Evolutionary conservation across 768 basidiomycete species (phyloP), one percentile per base, ranked within the genome.

Genomic region (Lactifluus echinatus): DNA sequence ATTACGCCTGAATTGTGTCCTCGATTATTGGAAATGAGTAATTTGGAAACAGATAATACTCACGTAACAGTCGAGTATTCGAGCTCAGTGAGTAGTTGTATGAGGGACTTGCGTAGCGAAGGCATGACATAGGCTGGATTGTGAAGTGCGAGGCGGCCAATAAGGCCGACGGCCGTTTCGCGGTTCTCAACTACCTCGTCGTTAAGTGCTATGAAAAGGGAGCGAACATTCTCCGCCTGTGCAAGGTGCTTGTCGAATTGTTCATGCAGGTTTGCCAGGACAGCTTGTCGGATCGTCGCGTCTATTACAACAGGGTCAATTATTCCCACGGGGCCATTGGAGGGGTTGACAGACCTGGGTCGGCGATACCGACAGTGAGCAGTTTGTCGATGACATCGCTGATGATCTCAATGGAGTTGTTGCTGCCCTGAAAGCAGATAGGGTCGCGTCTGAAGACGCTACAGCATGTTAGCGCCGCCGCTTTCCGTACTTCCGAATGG

Each of bases 81-180:
- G 36, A 99, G 74, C 72, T 98, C 96, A 0, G 96, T 98, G 56
- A 99, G 75, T 7, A 99, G 79, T 68, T 98, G 95, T 54, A 98
- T 96, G 57, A 99, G 76, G 1, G 93, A 86, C 71, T 98, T 98
- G 46, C 96, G 81, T 23, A 99, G 75, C 3, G 92, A 93, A 8
- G 96, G 95, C 88, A 99, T 97, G 19, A 99, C 93, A 74, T 97
- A 96, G 15, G 96, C 96, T 0, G 96, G 96, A 66, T 99, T 99
- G 71, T 95, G 90, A 64, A 84, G 83, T 3, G 94, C 91, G 24
- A 99, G 80, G 26, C 96, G 84, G 1, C 96, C 96, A 57, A 99
- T 97, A 60, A 98, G 78, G 21, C 74, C 73, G 51, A 98, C 90
- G 2, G 94, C 94, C n/a, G 86, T 83, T 26, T 92, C 83, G 21